Evolutionary conservation across 108 stramenopile species (phyloP).

Genomic region (Parietichytrium sp.): DNA sequence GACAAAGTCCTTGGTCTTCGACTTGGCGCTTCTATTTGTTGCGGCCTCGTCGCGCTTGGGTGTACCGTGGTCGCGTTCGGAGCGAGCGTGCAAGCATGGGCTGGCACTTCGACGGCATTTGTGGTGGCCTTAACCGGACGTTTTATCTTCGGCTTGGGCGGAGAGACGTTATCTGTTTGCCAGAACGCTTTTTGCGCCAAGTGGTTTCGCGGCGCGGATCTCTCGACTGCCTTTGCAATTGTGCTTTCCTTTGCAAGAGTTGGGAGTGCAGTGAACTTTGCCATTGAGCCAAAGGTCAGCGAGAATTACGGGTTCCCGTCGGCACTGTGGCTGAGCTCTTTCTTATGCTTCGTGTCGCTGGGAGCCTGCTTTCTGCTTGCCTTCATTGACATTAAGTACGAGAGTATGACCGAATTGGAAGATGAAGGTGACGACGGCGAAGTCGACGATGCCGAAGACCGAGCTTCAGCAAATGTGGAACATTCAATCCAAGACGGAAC

Average conservation of each 20-base stretch:
- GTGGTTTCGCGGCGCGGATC: constrained; percentile 48
- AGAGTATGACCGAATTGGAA: not conserved
- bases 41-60: constrained; percentile 16
- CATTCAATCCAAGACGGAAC: too few species aligned
- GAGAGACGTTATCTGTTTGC: constrained; percentile 42
- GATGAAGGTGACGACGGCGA: not conserved
- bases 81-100: not conserved
- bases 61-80: constrained; percentile 9
- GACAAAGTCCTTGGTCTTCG: constrained; percentile 23
- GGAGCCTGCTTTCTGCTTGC: not conserved
- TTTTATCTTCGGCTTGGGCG: constrained; percentile 53
- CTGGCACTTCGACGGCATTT: constrained; percentile 28
- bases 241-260: constrained; percentile 40
- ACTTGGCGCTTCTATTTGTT: constrained; percentile 7
- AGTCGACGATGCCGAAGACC: too few species aligned
- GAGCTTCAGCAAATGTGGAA: too few species aligned
- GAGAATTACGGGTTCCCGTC: constrained; percentile 5
- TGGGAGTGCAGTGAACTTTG: constrained; percentile 44
- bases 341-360: constrained; percentile 23
- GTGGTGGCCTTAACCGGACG: constrained; percentile 38
- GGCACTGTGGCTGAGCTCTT: constrained; percentile 1
- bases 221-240: constrained; percentile 47
- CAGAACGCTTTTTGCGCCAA: constrained; percentile 44
- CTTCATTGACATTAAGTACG: not conserved
- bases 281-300: constrained; percentile 8